Base-by-base conservation (phyloP, 257 asterid genomes). In the Fraxinus quadrangulata region DNA sequence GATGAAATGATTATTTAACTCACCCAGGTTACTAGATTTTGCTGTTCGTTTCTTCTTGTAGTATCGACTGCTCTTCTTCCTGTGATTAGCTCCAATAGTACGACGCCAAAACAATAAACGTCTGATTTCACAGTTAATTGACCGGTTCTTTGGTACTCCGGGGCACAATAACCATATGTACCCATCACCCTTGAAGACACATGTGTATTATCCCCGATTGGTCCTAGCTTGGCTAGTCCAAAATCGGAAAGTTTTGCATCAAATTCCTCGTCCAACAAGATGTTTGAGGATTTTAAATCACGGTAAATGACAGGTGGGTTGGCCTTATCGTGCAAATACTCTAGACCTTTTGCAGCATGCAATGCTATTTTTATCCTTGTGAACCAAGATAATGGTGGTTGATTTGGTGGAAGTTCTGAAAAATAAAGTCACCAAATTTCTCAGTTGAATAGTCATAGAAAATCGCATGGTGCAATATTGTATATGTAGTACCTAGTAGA, bases 101-200 rank as follows among this genome's bases (percentile, higher is more conserved):
- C 97, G 66, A 94, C 97, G 2, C 98, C 98, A 14, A 91, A 94
- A 78, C 97, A 92, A 45, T 94, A 94, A 0, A 92, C 91, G 42
- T 92, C 97, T 0, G 97, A 91, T 45, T 92, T 94, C 2, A 89
- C 92, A 3, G 97, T 91, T 31, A 94, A 87, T 45, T 94, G 97
- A 0, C 99, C 99, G 0, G 99, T 94, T 80, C 87, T 79, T 72
- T 92, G 97, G 79, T 94, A 94, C 73, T 94, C 98, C 0, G 98
- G 98, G 0, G 98, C 97, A 67, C 98, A 94, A 42, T 94, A 94
- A 14, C 98, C 98, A 19, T 91, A 94, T 0, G 97, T 94, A 24
- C 97, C 98, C 98, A 94, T 94, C 6, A 94, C 97, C 81, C 97
- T 87, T 3, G 98, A 90, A 8, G 98, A 89, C 0, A 92, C 97